A percentile compares a stretch with the other conserved stretches of the same genome.
Evolutionary conservation across 305 asterid species (phyloP).

Genomic region (Withania somnifera): DNA sequence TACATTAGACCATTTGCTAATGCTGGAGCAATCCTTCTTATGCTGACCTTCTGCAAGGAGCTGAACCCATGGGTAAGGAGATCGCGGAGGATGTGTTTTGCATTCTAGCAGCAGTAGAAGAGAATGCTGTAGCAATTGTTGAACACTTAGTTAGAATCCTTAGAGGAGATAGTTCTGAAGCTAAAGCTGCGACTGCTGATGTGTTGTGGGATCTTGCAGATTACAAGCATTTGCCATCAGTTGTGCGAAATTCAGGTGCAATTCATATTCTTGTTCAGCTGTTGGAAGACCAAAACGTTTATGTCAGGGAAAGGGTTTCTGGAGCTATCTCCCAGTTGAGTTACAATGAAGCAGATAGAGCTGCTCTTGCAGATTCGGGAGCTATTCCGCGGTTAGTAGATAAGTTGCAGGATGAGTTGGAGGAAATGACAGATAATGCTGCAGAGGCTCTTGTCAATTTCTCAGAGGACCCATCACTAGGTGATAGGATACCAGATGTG

Average conservation of each 20-base stretch:
- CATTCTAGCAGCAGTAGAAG: slow-evolving; percentile 38
- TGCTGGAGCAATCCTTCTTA: slow-evolving; percentile 36
- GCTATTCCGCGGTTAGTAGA: slow-evolving; percentile 29
- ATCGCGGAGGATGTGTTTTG: slow-evolving; percentile 52
- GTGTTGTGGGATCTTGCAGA: slow-evolving; percentile 37
- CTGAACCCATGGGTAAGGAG: slow-evolving; percentile 31
- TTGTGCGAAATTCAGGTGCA: slow-evolving; percentile 32
- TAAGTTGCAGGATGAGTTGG: slow-evolving; percentile 27
- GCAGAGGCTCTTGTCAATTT: slow-evolving; percentile 45
- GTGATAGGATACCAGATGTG: slow-evolving; percentile 21
- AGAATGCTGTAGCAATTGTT: slow-evolving; percentile 29
- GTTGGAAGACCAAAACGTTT: slow-evolving; percentile 16
- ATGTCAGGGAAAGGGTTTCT: slow-evolving; percentile 38
- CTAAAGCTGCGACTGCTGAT: slow-evolving; percentile 50
- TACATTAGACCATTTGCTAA: slow-evolving; percentile 31
- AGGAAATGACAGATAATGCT: slow-evolving; percentile 38
- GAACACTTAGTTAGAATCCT: slow-evolving; percentile 39
- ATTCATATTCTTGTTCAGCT: slow-evolving; percentile 31
- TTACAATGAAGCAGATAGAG: slow-evolving; percentile 18
- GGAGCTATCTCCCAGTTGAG: slow-evolving; percentile 48
- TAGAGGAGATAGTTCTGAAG: slow-evolving; percentile 19
- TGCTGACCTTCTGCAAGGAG: slow-evolving; percentile 30
- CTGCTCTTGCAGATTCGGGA: slow-evolving; percentile 37
- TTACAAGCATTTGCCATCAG: slow-evolving; percentile 23
- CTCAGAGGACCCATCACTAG: slow-evolving; percentile 28